phyloP scores from a whole-genome alignment of 805 yeast genomes.

The Metschnikowia vanudenii region DNA sequence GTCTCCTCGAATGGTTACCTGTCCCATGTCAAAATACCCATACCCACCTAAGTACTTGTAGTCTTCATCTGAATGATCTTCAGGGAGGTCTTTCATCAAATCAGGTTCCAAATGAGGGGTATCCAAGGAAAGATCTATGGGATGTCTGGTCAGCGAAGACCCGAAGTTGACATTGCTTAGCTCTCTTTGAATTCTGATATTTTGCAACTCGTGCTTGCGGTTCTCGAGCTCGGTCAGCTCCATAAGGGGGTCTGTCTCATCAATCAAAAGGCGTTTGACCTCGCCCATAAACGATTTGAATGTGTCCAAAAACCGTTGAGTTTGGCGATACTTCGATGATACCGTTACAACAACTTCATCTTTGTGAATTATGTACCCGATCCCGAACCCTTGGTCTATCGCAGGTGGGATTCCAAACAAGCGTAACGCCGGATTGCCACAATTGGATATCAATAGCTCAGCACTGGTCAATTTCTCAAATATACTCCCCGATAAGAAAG shows the following conservation, averaged over 20 bases:
- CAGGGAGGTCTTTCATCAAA: not conserved
- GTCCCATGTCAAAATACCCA: slow-evolving; percentile 77
- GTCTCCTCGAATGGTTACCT: slow-evolving; percentile 56
- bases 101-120: not conserved
- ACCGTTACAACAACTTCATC: slow-evolving; percentile 78
- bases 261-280: slow-evolving; percentile 49
- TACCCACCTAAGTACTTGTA: slow-evolving; percentile 70
- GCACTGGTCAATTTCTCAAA: slow-evolving; percentile 37
- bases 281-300: slow-evolving; percentile 61
- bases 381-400: slow-evolving; percentile 86
- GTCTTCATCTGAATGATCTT: slow-evolving; percentile 18
- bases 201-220: slow-evolving; percentile 34
- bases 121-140: slow-evolving; percentile 20
- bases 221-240: slow-evolving; percentile 32
- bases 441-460: slow-evolving; percentile 50
- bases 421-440: slow-evolving; percentile 88
- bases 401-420: slow-evolving; percentile 93
- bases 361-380: slow-evolving; percentile 82
- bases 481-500: slow-evolving; percentile 34
- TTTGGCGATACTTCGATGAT: slow-evolving; percentile 86
- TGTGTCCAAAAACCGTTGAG: slow-evolving; percentile 71
- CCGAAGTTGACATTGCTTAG: slow-evolving; percentile 26
- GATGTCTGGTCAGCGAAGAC: slow-evolving; percentile 23
- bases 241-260: slow-evolving; percentile 32
- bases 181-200: slow-evolving; percentile 35